These are phyloP conservation scores for Aspergillus sp. DNA, from an alignment of 2,329 filamentous ascomycete genomes.

Conservation along the genomic window DNA sequence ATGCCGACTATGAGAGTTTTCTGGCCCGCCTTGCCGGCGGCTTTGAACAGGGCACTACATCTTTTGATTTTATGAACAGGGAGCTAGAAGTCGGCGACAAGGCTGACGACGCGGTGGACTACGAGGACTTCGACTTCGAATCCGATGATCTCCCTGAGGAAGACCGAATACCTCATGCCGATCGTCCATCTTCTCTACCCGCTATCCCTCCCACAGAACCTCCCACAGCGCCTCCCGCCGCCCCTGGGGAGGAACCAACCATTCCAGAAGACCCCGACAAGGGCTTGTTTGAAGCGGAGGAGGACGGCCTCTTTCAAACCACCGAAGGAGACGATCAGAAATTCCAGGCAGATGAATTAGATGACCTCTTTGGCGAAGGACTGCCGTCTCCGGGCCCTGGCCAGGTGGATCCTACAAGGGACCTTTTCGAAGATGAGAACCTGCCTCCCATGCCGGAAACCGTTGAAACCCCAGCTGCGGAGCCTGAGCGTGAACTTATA, in stretches of 20 bases:
- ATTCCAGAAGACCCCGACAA: slow-evolving; percentile 38
- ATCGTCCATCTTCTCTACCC: background rate
- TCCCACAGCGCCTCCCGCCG: background rate
- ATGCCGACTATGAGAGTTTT: slow-evolving; percentile 33
- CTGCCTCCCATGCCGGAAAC: slow-evolving; percentile 6
- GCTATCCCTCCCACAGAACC: background rate
- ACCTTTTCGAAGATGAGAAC: slow-evolving; percentile 23
- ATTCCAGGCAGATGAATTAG: slow-evolving; percentile 31
- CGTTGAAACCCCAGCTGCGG: slow-evolving; percentile 10
- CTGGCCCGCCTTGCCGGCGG: slow-evolving; percentile 35
- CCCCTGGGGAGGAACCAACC: slow-evolving; percentile 45
- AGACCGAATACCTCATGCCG: slow-evolving; percentile 15
- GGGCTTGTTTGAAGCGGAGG: slow-evolving; percentile 26
- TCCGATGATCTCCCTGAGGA: slow-evolving; percentile 80
- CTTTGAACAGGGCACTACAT: slow-evolving; percentile 18
- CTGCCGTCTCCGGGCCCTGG: slow-evolving; percentile 25
- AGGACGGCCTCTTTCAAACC: slow-evolving; percentile 26
- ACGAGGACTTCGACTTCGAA: slow-evolving; percentile 61
- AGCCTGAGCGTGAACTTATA: slow-evolving; percentile 14
- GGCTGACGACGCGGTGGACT: slow-evolving; percentile 86
- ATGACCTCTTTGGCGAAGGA: slow-evolving; percentile 41
- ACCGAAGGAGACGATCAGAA: slow-evolving; percentile 13
- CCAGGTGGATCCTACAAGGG: slow-evolving; percentile 21
- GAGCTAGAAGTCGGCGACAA: slow-evolving; percentile 55
- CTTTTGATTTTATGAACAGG: slow-evolving; percentile 32